phyloP scores from a whole-genome alignment of 2,329 filamentous ascomycete species.

The Aureobasidium sp. region DNA sequence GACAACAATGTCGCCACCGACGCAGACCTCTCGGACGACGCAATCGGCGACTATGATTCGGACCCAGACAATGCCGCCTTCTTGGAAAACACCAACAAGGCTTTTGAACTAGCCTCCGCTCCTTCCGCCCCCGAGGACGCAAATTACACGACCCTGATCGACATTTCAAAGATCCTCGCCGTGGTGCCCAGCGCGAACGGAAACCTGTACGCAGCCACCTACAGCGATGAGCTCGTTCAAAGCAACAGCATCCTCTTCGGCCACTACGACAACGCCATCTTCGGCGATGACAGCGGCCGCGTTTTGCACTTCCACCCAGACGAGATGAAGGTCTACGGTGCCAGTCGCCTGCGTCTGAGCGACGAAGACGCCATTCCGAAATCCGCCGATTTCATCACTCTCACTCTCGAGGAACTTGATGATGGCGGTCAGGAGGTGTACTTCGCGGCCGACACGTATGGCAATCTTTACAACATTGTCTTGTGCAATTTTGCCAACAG shows the following conservation, averaged over 20 bases:
- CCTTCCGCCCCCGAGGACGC: not conserved
- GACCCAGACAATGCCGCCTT: constrained; percentile 5
- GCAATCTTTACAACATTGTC: not conserved
- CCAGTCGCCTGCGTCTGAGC: constrained; percentile 1
- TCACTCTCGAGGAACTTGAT: not conserved
- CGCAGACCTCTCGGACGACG: not conserved
- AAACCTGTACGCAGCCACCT: constrained; percentile 1
- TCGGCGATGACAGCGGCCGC: constrained; percentile 3
- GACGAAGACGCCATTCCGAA: not conserved
- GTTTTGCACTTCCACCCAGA: constrained; percentile 2
- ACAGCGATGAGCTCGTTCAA: not conserved
- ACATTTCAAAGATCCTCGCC: not conserved
- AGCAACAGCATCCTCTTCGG: not conserved
- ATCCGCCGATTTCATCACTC: not conserved
- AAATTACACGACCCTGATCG: not conserved
- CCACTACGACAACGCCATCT: not conserved
- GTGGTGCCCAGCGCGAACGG: not conserved
- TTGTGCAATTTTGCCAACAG: constrained; percentile 11
- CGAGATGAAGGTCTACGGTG: constrained; percentile 9
- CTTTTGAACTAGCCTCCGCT: not conserved
- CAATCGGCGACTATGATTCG: not conserved
- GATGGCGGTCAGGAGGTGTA: not conserved
- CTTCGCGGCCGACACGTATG: not conserved
- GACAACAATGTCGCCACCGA: not conserved
- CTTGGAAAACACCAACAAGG: not conserved